These are phyloP conservation scores for Termitomyces sp. DNA, from an alignment of 768 basidiomycete genomes.

Conservation along the genomic window DNA sequence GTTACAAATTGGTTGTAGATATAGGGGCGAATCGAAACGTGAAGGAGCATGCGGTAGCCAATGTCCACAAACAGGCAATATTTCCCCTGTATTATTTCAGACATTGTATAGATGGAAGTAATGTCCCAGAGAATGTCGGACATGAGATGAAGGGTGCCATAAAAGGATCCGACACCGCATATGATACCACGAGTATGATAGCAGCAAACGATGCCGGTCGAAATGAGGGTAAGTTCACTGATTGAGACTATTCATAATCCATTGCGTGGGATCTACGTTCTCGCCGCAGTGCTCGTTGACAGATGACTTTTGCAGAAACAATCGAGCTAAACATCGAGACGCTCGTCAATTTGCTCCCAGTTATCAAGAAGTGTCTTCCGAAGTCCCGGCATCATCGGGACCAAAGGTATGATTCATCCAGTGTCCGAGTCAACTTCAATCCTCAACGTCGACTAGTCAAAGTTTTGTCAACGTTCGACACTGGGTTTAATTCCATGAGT, in stretches of 20 bases:
- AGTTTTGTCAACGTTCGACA: conserved; percentile 21
- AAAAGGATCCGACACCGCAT: too few species aligned
- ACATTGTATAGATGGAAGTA: not conserved
- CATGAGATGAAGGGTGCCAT: not conserved
- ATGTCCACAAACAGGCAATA: not conserved
- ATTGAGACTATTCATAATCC: not conserved
- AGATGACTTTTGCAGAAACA: conserved; percentile 47
- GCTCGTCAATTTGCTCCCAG: conserved; percentile 46
- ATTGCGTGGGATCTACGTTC: not conserved
- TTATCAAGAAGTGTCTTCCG: conserved; percentile 63
- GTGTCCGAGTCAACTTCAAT: conserved; percentile 32
- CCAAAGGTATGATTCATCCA: conserved; percentile 34
- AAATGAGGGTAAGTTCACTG: not conserved
- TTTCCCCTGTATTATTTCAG: not conserved
- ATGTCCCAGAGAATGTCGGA: not conserved
- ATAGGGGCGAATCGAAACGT: not conserved
- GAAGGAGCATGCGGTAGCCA: not conserved
- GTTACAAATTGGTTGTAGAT: not conserved
- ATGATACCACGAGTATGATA: not conserved
- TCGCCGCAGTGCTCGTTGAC: not conserved
- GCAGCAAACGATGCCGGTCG: not conserved
- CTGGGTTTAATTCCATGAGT: not conserved
- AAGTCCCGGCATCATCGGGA: conserved; percentile 68
- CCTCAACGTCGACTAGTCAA: conserved; percentile 37
- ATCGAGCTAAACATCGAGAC: conserved; percentile 59